A percentile compares a stretch with the other conserved stretches of the same genome.
Evolutionary conservation across 495 filamentous ascomycete species (phyloP).

Genomic region (Chaetomium cochliodes): DNA sequence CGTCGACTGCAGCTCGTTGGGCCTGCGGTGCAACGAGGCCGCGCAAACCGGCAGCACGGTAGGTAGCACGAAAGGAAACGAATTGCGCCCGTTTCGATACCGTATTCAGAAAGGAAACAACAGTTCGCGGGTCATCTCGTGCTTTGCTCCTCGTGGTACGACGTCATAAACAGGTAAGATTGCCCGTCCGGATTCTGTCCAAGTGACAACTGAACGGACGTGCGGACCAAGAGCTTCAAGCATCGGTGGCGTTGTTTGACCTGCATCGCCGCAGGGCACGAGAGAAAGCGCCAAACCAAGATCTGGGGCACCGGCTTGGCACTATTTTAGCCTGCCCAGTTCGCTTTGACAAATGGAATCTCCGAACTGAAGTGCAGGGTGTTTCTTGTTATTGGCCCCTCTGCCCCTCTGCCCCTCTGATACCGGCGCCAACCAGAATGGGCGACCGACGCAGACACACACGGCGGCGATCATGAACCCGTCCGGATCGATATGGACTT

Average conservation of each 20-base stretch:
- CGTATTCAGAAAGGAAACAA: no score
- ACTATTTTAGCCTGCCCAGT: neutral
- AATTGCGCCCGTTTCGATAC: no score
- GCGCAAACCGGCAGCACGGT: no score
- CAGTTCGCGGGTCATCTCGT: neutral
- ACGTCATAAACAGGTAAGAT: no score
- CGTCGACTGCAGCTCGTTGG: neutral
- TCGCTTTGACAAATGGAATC: slow-evolving; percentile 27
- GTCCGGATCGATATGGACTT: neutral
- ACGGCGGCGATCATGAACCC: slow-evolving; percentile 12
- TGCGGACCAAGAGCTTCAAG: neutral
- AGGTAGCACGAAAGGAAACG: no score
- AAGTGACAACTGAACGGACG: neutral
- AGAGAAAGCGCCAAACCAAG: neutral
- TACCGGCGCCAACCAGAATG: slow-evolving; percentile 8
- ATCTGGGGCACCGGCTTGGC: slow-evolving; percentile 27
- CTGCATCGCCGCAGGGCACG: neutral
- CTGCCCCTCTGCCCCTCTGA: no score
- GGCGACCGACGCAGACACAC: slow-evolving; percentile 7
- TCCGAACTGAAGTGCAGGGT: neutral
- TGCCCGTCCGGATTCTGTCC: neutral
- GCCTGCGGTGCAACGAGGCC: neutral
- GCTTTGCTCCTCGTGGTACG: no score
- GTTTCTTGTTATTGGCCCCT: slow-evolving; percentile 19
- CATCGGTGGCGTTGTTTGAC: neutral